Evolutionary conservation across 2,329 filamentous ascomycete species (phyloP).

Genomic region (Paraphoma sp.): DNA sequence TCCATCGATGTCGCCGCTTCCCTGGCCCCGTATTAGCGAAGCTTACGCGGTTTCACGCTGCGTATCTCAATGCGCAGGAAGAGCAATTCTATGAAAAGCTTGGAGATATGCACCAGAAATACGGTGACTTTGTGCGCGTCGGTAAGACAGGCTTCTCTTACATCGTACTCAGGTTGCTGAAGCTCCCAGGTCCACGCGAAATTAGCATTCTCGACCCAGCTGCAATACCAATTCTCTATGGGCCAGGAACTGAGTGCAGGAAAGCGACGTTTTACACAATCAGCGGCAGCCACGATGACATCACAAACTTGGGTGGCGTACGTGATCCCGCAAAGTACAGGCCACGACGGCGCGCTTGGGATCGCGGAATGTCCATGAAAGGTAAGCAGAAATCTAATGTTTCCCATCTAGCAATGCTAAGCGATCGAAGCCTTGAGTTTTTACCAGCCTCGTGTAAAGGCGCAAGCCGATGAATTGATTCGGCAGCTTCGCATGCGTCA

Average conservation of each 20-base stretch:
- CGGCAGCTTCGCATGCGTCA: slow-evolving; percentile 13
- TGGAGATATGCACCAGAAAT: slow-evolving; percentile 33
- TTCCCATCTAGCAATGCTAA: not conserved
- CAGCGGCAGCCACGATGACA: slow-evolving; percentile 22
- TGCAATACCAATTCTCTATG: slow-evolving; percentile 27
- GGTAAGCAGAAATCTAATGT: slow-evolving; percentile 5
- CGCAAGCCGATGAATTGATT: slow-evolving; percentile 26
- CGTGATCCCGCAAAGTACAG: slow-evolving; percentile 26
- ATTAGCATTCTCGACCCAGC: slow-evolving; percentile 26
- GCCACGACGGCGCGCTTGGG: slow-evolving; percentile 32
- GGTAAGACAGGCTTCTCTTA: slow-evolving; percentile 21
- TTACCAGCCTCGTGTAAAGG: slow-evolving; percentile 34
- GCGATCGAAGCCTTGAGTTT: slow-evolving; percentile 18
- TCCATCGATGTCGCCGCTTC: slow-evolving; percentile 33
- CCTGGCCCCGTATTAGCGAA: slow-evolving; percentile 30
- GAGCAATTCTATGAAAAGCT: slow-evolving; percentile 38
- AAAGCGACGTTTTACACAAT: slow-evolving; percentile 36
- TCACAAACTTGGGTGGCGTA: slow-evolving; percentile 26
- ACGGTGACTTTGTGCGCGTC: slow-evolving; percentile 45
- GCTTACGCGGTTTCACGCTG: slow-evolving; percentile 35
- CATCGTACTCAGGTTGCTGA: not conserved
- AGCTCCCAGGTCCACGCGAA: slow-evolving; percentile 25
- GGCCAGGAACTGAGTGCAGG: slow-evolving; percentile 25
- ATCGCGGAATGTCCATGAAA: slow-evolving; percentile 33
- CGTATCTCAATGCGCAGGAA: slow-evolving; percentile 29